phyloP scores from a whole-genome alignment of 306 rosid genomes.

The Citrullus amarus region DNA sequence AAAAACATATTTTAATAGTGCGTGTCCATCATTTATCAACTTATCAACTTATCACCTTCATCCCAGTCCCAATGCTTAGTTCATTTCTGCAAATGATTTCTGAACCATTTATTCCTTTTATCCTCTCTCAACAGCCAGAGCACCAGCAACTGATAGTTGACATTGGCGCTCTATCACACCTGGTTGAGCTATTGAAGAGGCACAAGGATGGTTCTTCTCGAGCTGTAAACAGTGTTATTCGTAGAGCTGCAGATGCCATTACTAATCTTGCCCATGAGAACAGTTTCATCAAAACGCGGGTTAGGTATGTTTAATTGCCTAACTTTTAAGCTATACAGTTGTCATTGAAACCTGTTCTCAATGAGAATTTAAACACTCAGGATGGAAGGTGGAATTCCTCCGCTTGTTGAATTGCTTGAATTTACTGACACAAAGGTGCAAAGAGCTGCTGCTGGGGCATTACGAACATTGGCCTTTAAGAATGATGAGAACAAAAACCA shows the following conservation, averaged over 20 bases:
- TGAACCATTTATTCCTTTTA: slow-evolving; percentile 20
- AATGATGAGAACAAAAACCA: slow-evolving; percentile 94
- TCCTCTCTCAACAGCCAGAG: slow-evolving; percentile 69
- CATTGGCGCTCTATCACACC: slow-evolving; percentile 66
- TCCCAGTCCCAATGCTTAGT: not conserved
- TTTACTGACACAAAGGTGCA: slow-evolving; percentile 87
- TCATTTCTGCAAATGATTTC: slow-evolving; percentile 12
- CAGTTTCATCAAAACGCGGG: slow-evolving; percentile 81
- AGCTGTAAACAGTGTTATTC: slow-evolving; percentile 77
- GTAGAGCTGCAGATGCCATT: slow-evolving; percentile 97
- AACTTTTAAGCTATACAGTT: not conserved
- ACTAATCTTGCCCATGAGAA: slow-evolving; percentile 99
- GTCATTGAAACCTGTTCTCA: slow-evolving; percentile 6
- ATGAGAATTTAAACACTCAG: slow-evolving; percentile 24
- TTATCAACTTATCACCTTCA: not conserved
- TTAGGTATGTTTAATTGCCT: slow-evolving; percentile 50
- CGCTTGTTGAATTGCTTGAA: slow-evolving; percentile 84
- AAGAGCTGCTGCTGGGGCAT: slow-evolving; percentile 96
- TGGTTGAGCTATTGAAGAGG: slow-evolving; percentile 80
- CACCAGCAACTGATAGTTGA: slow-evolving; percentile 94
- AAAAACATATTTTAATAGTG: not conserved
- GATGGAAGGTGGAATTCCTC: slow-evolving; percentile 98
- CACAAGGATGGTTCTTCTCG: slow-evolving; percentile 49
- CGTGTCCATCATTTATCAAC: not conserved
- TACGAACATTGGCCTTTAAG: slow-evolving; percentile 88